phyloP scores from a whole-genome alignment of 805 yeast genomes.

The Monosporozyma yasuniensis region DNA sequence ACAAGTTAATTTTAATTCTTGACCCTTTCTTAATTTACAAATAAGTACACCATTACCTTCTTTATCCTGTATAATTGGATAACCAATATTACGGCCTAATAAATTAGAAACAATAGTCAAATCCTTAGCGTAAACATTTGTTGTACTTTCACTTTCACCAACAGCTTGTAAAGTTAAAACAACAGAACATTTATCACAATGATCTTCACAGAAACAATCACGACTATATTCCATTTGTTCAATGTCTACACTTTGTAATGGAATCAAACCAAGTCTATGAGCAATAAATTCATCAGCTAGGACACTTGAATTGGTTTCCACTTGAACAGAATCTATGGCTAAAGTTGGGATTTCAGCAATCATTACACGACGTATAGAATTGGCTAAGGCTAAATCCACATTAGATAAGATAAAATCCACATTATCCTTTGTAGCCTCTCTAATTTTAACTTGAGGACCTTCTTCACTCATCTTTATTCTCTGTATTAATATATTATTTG shows the following conservation, averaged over 20 bases:
- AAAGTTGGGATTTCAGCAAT: constrained; percentile 94
- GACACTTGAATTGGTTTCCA: constrained; percentile 86
- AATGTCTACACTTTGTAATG: constrained; percentile 75
- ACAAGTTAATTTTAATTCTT: constrained; percentile 80
- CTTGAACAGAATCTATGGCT: constrained; percentile 93
- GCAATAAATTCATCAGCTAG: constrained; percentile 94
- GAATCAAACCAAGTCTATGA: constrained; percentile 88
- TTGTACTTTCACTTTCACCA: constrained; percentile 79
- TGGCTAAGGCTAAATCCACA: constrained; percentile 84
- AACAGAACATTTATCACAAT: constrained; percentile 92
- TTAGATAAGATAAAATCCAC: constrained; percentile 85
- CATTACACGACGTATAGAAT: constrained; percentile 85
- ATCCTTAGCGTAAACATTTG: constrained; percentile 86
- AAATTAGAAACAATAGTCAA: constrained; percentile 38
- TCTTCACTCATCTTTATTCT: constrained; percentile 24
- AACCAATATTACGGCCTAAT: constrained; percentile 48
- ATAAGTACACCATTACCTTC: constrained; percentile 78
- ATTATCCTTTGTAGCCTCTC: constrained; percentile 74
- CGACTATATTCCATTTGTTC: constrained; percentile 79
- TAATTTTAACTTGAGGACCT: constrained; percentile 74
- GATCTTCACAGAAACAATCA: constrained; percentile 97
- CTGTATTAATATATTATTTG: neutral
- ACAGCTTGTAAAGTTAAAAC: constrained; percentile 77
- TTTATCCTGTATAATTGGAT: constrained; percentile 76
- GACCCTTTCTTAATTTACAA: constrained; percentile 86